phyloP scores from a whole-genome alignment of 1,284 basidiomycete genomes.

The Tilletiopsis washingtonensis region DNA sequence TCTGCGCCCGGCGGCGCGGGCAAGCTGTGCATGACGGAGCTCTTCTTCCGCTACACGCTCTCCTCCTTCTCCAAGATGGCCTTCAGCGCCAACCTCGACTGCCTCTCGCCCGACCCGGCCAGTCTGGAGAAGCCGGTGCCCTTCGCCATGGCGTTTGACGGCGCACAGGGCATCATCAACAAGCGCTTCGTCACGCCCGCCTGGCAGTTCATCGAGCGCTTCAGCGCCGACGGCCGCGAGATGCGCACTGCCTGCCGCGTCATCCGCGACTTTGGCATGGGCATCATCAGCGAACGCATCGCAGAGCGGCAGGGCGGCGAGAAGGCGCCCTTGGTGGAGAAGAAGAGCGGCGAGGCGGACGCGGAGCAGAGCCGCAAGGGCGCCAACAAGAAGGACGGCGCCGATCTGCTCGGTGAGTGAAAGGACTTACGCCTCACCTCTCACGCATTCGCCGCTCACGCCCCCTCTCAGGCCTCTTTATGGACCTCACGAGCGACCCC shows the following conservation, averaged over 20 bases:
- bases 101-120: slow-evolving; percentile 12
- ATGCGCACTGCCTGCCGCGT: slow-evolving; percentile 17
- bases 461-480: too few species aligned
- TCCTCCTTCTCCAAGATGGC: slow-evolving; percentile 3
- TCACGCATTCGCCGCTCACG: too few species aligned
- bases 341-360: slow-evolving; percentile 5
- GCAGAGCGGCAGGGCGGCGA: not conserved
- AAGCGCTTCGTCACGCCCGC: slow-evolving; percentile 21
- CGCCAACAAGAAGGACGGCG: slow-evolving; percentile 15
- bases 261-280: slow-evolving; percentile 19
- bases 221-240: slow-evolving; percentile 11
- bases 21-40: slow-evolving; percentile 18
- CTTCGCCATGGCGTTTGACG: slow-evolving; percentile 43
- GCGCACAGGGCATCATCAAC: slow-evolving; percentile 38
- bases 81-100: slow-evolving; percentile 12
- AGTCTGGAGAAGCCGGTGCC: slow-evolving; percentile 26
- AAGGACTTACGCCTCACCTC: too few species aligned
- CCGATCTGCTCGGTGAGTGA: slow-evolving; percentile 46
- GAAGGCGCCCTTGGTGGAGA: not conserved
- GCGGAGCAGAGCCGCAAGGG: not conserved
- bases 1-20: slow-evolving; percentile 1
- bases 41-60: slow-evolving; percentile 22
- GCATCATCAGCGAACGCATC: slow-evolving; percentile 20
- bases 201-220: slow-evolving; percentile 21
- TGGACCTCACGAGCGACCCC: slow-evolving; percentile 44